These are phyloP conservation scores for Aciculosporium take DNA, from an alignment of 2,329 filamentous ascomycete genomes.

Conservation along the genomic window DNA sequence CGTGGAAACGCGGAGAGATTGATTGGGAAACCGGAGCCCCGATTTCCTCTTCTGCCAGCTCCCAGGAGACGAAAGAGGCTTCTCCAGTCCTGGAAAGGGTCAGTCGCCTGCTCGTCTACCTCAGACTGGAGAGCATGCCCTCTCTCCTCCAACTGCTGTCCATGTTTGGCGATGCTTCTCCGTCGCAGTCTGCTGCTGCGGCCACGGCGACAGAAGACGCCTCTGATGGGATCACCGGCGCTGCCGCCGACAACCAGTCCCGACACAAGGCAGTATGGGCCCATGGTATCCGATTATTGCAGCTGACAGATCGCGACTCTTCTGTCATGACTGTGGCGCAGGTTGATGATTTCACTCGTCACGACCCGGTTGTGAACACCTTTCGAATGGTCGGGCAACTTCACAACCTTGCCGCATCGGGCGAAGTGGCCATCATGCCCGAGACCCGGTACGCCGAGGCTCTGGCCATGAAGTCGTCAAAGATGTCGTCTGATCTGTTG, in stretches of 20 bases:
- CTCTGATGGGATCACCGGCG: conserved; percentile 9
- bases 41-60: conserved; percentile 6
- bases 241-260: not conserved
- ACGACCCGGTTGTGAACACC: conserved; percentile 79
- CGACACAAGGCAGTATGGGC: conserved; percentile 38
- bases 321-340: conserved; percentile 91
- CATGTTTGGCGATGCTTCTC: conserved; percentile 45
- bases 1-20: conserved; percentile 66
- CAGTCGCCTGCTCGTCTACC: conserved; percentile 59
- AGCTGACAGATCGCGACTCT: conserved; percentile 82
- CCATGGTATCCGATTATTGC: conserved; percentile 72
- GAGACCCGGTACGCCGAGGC: conserved; percentile 68
- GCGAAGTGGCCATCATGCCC: conserved; percentile 66
- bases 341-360: conserved; percentile 54
- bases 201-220: conserved; percentile 1
- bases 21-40: conserved; percentile 51
- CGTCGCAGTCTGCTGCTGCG: conserved; percentile 5
- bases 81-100: conserved; percentile 20
- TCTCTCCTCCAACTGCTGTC: conserved; percentile 72
- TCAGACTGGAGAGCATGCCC: conserved; percentile 73
- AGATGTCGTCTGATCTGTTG: conserved; percentile 58
- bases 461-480: conserved; percentile 53
- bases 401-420: conserved; percentile 69
- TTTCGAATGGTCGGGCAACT: conserved; percentile 81
- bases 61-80: conserved; percentile 5